These are phyloP conservation scores for Alternaria triticina DNA, from an alignment of 2,329 filamentous ascomycete genomes.

Conservation along the genomic window DNA sequence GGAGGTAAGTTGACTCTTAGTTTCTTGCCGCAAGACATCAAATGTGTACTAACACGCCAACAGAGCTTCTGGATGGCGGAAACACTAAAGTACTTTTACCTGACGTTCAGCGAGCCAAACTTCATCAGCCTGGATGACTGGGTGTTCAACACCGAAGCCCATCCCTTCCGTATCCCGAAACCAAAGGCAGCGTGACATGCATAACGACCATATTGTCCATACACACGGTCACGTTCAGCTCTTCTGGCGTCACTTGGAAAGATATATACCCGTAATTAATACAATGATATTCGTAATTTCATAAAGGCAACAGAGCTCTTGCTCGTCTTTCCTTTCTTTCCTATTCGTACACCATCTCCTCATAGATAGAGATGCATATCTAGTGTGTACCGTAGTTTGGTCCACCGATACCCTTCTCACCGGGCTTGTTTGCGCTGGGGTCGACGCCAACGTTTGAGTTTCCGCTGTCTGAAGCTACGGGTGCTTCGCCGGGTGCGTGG, in stretches of 20 bases:
- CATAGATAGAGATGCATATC: background rate
- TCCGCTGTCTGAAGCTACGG: conserved; percentile 22
- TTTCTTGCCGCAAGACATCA: background rate
- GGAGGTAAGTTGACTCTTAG: conserved; percentile 43
- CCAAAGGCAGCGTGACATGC: background rate
- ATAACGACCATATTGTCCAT: background rate
- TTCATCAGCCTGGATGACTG: conserved; percentile 54
- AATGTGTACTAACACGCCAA: conserved; percentile 11
- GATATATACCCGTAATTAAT: background rate
- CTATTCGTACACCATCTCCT: background rate
- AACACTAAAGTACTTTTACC: conserved; percentile 59
- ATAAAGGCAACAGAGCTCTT: background rate
- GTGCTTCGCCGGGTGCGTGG: conserved; percentile 18
- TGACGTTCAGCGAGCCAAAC: conserved; percentile 53
- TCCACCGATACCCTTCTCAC: conserved; percentile 25
- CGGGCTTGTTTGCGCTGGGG: conserved; percentile 21
- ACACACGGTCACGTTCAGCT: background rate
- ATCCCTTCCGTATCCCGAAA: conserved; percentile 50
- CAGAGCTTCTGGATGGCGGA: conserved; percentile 58
- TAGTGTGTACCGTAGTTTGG: conserved; percentile 20
- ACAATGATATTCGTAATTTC: background rate
- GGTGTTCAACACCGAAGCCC: conserved; percentile 58
- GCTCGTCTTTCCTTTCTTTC: background rate
- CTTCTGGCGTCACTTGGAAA: background rate
- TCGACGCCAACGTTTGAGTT: conserved; percentile 26